Percentiles rank a stretch among this genome's conserved stretches.
Conservation (phyloP, 1,284 basidiomycete species). For the Fomitopsis betulina region DNA sequence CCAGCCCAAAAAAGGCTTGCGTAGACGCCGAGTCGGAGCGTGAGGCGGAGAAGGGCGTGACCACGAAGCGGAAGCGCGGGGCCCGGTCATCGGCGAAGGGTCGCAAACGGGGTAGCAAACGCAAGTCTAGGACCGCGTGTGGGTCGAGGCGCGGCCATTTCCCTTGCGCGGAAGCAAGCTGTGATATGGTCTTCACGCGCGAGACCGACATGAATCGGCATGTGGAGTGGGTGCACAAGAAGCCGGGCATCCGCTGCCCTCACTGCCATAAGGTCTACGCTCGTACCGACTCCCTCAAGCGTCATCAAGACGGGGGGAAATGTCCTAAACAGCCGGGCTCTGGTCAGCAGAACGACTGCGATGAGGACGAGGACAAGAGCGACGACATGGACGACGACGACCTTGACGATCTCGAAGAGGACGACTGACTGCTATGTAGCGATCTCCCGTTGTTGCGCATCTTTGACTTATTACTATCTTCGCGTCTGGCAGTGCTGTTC, state of each 20-base stretch:
- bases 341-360: too few species aligned
- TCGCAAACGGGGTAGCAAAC: not conserved
- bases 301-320: not conserved
- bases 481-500: not conserved
- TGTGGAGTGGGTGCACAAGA: not conserved
- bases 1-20: not conserved
- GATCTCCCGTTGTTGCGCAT: not conserved
- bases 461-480: not conserved
- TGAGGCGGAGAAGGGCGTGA: not conserved
- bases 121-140: not conserved
- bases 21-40: not conserved
- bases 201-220: conserved; percentile 2
- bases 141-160: not conserved
- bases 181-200: not conserved
- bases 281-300: not conserved
- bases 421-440: not conserved
- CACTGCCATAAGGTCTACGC: not conserved
- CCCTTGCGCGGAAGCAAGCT: not conserved
- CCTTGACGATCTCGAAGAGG: not conserved
- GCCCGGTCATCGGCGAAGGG: not conserved
- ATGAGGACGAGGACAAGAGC: too few species aligned
- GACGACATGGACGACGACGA: not conserved
- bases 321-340: not conserved
- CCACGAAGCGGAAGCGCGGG: not conserved
- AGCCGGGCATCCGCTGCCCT: not conserved